Base-by-base conservation (phyloP, 2,329 filamentous ascomycete genomes). In the Nemania diffusa region DNA sequence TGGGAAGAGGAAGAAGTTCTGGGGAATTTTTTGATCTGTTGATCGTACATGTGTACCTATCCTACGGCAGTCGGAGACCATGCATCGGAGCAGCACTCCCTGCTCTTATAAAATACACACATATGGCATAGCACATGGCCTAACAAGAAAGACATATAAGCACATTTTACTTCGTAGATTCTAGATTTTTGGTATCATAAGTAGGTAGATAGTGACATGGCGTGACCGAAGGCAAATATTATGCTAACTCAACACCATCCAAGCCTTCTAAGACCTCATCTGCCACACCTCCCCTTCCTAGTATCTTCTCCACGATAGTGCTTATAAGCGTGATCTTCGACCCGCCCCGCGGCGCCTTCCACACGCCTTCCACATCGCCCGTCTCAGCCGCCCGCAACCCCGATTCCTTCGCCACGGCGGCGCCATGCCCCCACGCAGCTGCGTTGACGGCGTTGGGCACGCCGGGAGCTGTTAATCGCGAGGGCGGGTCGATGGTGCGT, bases 191-290 rank as follows among this genome's bases (percentile, higher is more conserved):
- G 64, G 71, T 73, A 74, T 75, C 70, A 68, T 73, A 59, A 13
- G 65, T 22, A 65, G 65, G n/a, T 37, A 9, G 40, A 58, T 20
- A 6, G 8, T 44, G 34, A 46, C n/a, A n/a, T n/a, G n/a, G n/a
- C 42, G 53, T 51, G 63, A 65, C 22, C 61, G 29, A 52, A 22
- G 6, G 22, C 50, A 22, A 17, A 26, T 24, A 59, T 69, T 77
- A 78, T 53, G 68, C 71, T 79, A 92, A 80, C 69, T 94, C 91
- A 51, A 96, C 92, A 20, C 86, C 88, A 69, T 94, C 91, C 72
- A 98, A 80, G 0, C 91, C 94, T 69, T 91, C 89, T 76, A 98
- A 83, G 5, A 97, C 91, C 79, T 97, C 95, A 71, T 94, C 90
- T 3, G 91, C 93, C 29, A 97, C 91, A 37, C 94, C 93, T 0